A percentile compares a stretch with the other conserved stretches of the same genome.
Conservation (phyloP, 352 stramenopile genomes). For the Phytopythium chamaehyphon region DNA sequence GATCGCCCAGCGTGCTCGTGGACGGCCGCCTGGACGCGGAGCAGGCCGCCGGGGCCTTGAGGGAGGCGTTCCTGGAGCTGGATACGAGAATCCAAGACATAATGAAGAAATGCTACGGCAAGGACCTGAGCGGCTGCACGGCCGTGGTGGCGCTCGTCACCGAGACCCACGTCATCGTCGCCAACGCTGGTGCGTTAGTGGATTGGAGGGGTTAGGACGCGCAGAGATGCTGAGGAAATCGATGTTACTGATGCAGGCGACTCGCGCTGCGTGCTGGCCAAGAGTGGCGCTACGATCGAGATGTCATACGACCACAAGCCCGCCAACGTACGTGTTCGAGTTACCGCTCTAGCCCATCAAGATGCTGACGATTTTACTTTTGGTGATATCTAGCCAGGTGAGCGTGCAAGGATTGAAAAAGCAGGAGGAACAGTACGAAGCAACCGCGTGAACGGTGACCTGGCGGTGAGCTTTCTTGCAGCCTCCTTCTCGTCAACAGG, state of each 20-base stretch:
- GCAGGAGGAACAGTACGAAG: constrained; percentile 66
- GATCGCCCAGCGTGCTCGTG: constrained; percentile 21
- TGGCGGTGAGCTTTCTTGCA: constrained; percentile 43
- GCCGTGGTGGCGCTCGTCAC: constrained; percentile 69
- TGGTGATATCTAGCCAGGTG: constrained; percentile 32
- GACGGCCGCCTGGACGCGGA: constrained; percentile 32
- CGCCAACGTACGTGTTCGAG: constrained; percentile 56
- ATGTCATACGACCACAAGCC: constrained; percentile 93
- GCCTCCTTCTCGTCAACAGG: too few species aligned
- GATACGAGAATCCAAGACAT: constrained; percentile 53
- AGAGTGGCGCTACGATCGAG: constrained; percentile 36
- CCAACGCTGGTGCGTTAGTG: constrained; percentile 48
- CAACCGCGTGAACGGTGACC: constrained; percentile 81
- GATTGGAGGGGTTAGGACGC: too few species aligned
- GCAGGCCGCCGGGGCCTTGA: constrained; percentile 53
- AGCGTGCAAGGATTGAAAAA: constrained; percentile 65
- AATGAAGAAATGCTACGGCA: constrained; percentile 11
- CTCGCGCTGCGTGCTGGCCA: constrained; percentile 73
- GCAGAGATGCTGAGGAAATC: too few species aligned
- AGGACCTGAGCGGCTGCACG: constrained; percentile 73
- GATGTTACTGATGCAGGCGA: constrained; percentile 29
- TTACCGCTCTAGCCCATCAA: neutral
- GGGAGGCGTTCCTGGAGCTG: constrained; percentile 58
- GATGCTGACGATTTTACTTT: neutral
- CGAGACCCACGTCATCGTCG: constrained; percentile 66